Percentiles rank a stretch among this genome's conserved stretches.
These are phyloP conservation scores for Neofusicoccum sp. DNA, from an alignment of 2,329 filamentous ascomycete genomes.

Conservation along the genomic window DNA sequence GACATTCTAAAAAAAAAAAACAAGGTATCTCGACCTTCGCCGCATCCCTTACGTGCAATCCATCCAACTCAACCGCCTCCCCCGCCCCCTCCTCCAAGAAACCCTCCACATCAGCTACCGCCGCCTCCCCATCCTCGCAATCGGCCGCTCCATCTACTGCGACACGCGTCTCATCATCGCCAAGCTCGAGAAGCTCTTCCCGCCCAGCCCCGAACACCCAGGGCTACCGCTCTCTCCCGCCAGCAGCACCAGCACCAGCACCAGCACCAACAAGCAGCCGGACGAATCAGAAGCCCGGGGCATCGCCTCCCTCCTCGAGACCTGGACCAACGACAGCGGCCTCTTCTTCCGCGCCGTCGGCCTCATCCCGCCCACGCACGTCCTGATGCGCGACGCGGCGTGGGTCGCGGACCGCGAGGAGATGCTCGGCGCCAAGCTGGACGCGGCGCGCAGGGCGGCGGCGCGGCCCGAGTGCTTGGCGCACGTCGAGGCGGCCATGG, in stretches of 20 bases:
- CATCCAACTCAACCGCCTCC: slow-evolving; percentile 63
- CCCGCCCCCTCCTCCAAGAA: slow-evolving; percentile 61
- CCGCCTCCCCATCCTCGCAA: slow-evolving; percentile 65
- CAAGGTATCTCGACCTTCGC: slow-evolving; percentile 16
- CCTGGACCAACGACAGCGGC: slow-evolving; percentile 54
- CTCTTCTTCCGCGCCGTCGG: slow-evolving; percentile 54
- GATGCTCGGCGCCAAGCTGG: slow-evolving; percentile 16
- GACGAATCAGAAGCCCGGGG: slow-evolving; percentile 40
- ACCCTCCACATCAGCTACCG: slow-evolving; percentile 64
- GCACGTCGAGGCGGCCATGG: slow-evolving; percentile 55
- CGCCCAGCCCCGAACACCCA: slow-evolving; percentile 21
- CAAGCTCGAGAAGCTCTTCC: slow-evolving; percentile 60
- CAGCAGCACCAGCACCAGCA: not conserved
- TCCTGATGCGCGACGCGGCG: slow-evolving; percentile 11
- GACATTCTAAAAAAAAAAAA: too few relatives aligned
- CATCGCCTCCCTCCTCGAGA: slow-evolving; percentile 55
- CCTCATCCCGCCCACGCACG: slow-evolving; percentile 51
- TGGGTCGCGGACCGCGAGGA: not conserved
- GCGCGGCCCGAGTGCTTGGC: slow-evolving; percentile 56
- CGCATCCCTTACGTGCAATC: not conserved
- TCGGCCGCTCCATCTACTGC: slow-evolving; percentile 66
- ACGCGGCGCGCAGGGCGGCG: slow-evolving; percentile 35
- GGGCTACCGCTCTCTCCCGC: not conserved
- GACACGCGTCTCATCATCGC: slow-evolving; percentile 67
- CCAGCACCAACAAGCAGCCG: slow-evolving; percentile 24